Conservation (phyloP, 164 flowering plant genomes). For the Warburgia ugandensis region DNA sequence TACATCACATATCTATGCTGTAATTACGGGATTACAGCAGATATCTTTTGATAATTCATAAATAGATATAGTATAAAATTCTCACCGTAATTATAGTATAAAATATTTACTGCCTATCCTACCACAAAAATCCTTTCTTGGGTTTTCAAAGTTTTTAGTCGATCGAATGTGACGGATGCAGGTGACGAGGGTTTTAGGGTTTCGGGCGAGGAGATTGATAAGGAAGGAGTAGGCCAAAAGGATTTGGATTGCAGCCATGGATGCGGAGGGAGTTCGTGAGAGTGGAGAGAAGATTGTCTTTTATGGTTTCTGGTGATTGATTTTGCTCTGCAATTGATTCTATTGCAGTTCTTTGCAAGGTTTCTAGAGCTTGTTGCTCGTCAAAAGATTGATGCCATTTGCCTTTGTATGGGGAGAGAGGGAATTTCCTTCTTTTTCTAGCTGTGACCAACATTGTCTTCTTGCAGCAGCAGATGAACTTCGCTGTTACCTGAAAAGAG, state of each 20-base stretch:
- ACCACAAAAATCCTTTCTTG: conserved; percentile 56
- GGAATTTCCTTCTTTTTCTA: no score
- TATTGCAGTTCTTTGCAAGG: conserved; percentile 23
- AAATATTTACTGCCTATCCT: no score
- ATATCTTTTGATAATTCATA: no score
- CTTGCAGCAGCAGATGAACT: no score
- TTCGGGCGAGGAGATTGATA: conserved; percentile 33
- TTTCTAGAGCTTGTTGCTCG: conserved; percentile 29
- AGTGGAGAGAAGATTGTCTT: conserved; percentile 33
- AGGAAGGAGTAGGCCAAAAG: conserved; percentile 50
- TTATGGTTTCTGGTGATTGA: no score
- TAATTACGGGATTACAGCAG: no score
- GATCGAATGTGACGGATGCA: conserved; percentile 44
- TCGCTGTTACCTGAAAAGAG: no score
- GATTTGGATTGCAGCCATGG: conserved; percentile 46
- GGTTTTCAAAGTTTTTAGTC: conserved; percentile 38
- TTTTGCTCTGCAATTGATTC: conserved; percentile 14
- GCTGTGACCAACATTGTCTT: no score
- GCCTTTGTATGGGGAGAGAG: conserved; percentile 20
- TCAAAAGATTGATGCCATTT: conserved; percentile 24
- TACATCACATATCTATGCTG: no score
- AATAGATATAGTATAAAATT: no score
- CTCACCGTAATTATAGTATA: no score
- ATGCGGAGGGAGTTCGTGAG: conserved; percentile 41
- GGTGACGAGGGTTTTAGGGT: conserved; percentile 33